phyloP scores from a whole-genome alignment of 129 eudicot genomes.

The Flaveria trinervia region DNA sequence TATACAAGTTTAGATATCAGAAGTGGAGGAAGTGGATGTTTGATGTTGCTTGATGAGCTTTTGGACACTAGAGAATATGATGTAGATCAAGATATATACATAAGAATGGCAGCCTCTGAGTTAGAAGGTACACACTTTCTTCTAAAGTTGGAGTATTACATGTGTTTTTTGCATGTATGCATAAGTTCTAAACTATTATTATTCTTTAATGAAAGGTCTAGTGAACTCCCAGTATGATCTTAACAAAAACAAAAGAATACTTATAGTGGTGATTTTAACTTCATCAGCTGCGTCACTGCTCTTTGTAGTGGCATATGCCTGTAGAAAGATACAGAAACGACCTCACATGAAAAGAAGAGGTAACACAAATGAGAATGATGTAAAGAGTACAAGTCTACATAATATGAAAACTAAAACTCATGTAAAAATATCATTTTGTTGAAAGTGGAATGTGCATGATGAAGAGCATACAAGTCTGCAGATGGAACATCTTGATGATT shows the following conservation, averaged over 20 bases:
- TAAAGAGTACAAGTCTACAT: no score
- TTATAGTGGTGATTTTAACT: not conserved
- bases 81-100: conserved; percentile 24
- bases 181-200: not conserved
- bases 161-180: not conserved
- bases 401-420: not conserved
- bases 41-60: conserved; percentile 36
- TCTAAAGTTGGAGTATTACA: not conserved
- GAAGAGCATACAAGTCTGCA: not conserved
- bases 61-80: conserved; percentile 30
- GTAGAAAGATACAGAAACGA: conserved; percentile 7
- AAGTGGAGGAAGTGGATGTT: conserved; percentile 40
- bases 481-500: conserved; percentile 8
- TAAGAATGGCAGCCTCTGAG: conserved; percentile 31
- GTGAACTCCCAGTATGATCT: no score
- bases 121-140: conserved; percentile 3
- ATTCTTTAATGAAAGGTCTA: not conserved
- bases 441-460: not conserved
- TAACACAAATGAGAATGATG: not conserved
- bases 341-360: not conserved
- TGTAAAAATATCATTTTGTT: not conserved
- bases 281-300: not conserved
- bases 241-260: not conserved
- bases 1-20: conserved; percentile 35
- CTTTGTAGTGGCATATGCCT: not conserved